Evolutionary conservation across 1,284 basidiomycete species (phyloP).

Genomic region (Cryptococcus deneoformans): DNA sequence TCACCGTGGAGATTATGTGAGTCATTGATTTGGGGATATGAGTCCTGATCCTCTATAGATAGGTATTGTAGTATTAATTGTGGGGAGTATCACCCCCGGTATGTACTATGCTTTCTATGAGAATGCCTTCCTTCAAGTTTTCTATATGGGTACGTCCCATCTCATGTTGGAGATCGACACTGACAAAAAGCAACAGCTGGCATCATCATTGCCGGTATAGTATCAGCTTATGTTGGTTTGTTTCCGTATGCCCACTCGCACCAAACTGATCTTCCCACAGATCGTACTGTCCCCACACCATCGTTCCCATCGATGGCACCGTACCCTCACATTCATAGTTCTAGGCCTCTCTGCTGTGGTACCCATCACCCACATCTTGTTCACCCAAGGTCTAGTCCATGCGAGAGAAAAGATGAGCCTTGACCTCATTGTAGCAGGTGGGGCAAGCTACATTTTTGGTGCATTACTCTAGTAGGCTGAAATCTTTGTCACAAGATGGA

Average conservation of each 20-base stretch:
- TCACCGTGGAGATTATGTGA: conserved; percentile 49
- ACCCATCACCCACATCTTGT: conserved; percentile 66
- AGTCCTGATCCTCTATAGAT: conserved; percentile 25
- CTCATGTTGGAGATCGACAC: background rate
- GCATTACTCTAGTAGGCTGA: conserved; percentile 74
- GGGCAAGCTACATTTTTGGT: conserved; percentile 66
- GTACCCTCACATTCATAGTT: conserved; percentile 75
- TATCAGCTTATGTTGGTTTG: conserved; percentile 29
- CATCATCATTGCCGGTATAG: conserved; percentile 28
- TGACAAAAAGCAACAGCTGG: conserved; percentile 11
- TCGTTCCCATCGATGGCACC: conserved; percentile 67
- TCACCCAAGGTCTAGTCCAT: conserved; percentile 59
- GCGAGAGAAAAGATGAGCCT: conserved; percentile 65
- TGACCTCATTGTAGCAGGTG: conserved; percentile 64
- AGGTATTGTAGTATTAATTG: conserved; percentile 58
- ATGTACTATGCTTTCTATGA: conserved; percentile 51
- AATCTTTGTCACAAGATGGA: conserved; percentile 5
- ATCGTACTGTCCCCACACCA: conserved; percentile 78
- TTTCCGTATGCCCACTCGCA: background rate
- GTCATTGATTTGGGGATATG: conserved; percentile 9
- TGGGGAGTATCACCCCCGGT: conserved; percentile 77
- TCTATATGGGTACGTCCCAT: conserved; percentile 55
- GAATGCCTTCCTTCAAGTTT: conserved; percentile 23
- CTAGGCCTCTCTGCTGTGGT: conserved; percentile 72
- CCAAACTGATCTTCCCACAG: conserved; percentile 44